phyloP scores from a whole-genome alignment of 2,329 filamentous ascomycete species.

The Coleophoma eucalyptorum region DNA sequence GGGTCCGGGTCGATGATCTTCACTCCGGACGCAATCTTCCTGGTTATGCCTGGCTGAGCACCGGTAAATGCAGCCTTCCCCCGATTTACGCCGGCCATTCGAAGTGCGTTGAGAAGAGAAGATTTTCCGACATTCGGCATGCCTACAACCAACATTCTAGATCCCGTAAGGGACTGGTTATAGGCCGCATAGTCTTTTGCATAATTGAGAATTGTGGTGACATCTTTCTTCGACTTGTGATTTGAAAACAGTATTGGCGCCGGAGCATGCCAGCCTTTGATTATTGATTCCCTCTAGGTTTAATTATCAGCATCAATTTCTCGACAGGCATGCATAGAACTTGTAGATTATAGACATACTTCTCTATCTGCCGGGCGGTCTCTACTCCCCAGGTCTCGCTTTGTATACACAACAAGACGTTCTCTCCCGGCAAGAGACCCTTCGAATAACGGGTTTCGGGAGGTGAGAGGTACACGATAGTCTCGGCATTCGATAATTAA shows the following conservation, averaged over 20 bases:
- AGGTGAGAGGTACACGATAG: conserved; percentile 84
- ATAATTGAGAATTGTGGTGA: conserved; percentile 37
- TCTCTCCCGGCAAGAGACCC: conserved; percentile 66
- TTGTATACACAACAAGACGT: conserved; percentile 86
- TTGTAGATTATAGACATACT: conserved; percentile 26
- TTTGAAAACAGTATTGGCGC: conserved; percentile 49
- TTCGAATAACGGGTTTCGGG: conserved; percentile 87
- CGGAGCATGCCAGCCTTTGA: conserved; percentile 49
- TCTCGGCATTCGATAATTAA: conserved; percentile 94
- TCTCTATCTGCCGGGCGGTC: conserved; percentile 33
- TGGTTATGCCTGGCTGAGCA: conserved; percentile 82
- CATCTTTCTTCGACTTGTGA: conserved; percentile 39
- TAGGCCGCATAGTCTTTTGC: conserved; percentile 46
- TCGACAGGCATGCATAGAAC: conserved; percentile 6
- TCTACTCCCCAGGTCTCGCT: conserved; percentile 67
- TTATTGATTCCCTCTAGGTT: conserved; percentile 41
- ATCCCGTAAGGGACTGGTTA: conserved; percentile 67
- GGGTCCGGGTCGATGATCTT: conserved; percentile 62
- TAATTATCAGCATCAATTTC: conserved; percentile 8
- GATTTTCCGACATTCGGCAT: conserved; percentile 99
- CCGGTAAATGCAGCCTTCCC: conserved; percentile 79
- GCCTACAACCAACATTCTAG: conserved; percentile 82
- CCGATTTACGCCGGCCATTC: conserved; percentile 59
- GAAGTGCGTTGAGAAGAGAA: conserved; percentile 84
- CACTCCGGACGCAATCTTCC: conserved; percentile 78